These are phyloP conservation scores for Skeletonema marinoi DNA, from an alignment of 108 stramenopile species.

Conservation along the genomic window DNA sequence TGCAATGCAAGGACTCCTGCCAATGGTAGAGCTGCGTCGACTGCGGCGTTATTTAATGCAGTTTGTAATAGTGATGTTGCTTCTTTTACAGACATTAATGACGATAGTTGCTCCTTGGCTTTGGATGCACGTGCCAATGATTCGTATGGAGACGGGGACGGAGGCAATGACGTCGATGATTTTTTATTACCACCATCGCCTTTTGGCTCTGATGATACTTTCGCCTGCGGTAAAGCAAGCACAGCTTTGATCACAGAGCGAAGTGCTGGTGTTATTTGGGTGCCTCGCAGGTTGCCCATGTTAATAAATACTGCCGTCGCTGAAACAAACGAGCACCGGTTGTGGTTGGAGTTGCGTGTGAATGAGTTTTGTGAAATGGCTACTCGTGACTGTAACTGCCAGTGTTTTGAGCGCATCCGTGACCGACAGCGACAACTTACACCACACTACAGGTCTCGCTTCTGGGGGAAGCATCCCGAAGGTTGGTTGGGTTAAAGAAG, in stretches of 20 bases:
- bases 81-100: not conserved
- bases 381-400: no score
- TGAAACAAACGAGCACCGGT: no score
- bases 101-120: not conserved
- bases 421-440: no score
- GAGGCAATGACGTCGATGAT: not conserved
- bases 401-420: no score
- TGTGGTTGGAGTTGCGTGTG: no score
- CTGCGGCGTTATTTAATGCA: not conserved
- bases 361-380: no score
- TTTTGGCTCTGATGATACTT: not conserved
- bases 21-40: slow-evolving; percentile 2
- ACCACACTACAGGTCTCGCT: no score
- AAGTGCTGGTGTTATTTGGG: slow-evolving; percentile 17
- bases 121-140: slow-evolving; percentile 6
- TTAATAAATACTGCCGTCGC: not conserved
- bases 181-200: not conserved
- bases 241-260: slow-evolving; percentile 11
- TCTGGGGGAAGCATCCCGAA: no score
- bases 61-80: not conserved
- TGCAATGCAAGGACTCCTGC: slow-evolving; percentile 5
- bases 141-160: not conserved
- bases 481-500: no score
- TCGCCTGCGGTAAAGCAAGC: slow-evolving; percentile 10
- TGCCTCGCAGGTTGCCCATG: slow-evolving; percentile 30